Evolutionary conservation across 768 basidiomycete species (phyloP).

Genomic region (Solioccasus polychromus): DNA sequence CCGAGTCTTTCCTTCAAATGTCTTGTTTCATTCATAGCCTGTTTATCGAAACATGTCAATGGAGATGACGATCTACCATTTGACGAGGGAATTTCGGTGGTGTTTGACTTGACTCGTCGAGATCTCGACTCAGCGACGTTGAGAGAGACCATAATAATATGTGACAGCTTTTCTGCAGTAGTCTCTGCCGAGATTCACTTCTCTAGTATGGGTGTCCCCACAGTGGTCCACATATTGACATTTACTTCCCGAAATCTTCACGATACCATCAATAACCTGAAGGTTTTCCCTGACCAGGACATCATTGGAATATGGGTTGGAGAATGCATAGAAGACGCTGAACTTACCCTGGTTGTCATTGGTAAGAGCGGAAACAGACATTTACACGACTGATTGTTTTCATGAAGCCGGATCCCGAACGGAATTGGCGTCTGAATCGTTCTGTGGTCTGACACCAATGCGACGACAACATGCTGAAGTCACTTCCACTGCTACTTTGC

Average conservation of each 20-base stretch:
- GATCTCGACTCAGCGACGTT: too few species aligned
- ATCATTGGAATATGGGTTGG: not conserved
- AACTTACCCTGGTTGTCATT: not conserved
- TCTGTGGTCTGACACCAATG: not conserved
- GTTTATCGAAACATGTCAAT: too few species aligned
- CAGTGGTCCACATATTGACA: conserved; percentile 1
- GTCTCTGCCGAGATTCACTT: too few species aligned
- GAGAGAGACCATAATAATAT: too few species aligned
- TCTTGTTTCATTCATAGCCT: too few species aligned
- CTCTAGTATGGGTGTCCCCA: too few species aligned
- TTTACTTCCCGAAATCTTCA: not conserved
- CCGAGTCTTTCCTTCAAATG: too few species aligned
- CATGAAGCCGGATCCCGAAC: not conserved
- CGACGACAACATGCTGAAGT: not conserved
- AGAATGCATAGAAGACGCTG: conserved; percentile 3
- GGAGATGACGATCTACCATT: too few species aligned
- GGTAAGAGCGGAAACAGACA: not conserved
- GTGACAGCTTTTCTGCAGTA: too few species aligned
- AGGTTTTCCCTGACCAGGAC: not conserved
- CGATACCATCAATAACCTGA: not conserved
- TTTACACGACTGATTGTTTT: not conserved
- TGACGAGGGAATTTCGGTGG: too few species aligned
- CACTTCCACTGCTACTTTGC: not conserved
- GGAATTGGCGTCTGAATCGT: not conserved
- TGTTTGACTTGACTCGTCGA: too few species aligned